Evolutionary conservation across 2,329 filamentous ascomycete genomes (phyloP).

Genomic region (Neoascochyta sp.): DNA sequence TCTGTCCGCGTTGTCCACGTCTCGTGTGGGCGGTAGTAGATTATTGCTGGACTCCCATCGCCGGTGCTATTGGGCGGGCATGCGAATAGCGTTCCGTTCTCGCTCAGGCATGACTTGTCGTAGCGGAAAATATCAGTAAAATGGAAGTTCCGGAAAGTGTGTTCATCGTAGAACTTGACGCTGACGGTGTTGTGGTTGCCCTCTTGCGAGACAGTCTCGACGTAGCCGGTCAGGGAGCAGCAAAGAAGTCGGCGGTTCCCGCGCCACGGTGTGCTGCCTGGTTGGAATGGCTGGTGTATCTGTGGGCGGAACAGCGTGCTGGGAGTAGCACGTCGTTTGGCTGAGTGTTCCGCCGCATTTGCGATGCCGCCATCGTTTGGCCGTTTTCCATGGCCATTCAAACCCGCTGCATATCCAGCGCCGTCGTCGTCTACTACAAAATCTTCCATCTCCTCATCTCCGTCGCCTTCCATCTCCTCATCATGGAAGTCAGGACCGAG

Average conservation of each 20-base stretch:
- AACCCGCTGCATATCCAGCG: constrained; percentile 70
- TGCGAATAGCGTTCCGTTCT: constrained; percentile 80
- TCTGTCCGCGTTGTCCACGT: constrained; percentile 90
- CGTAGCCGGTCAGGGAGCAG: constrained; percentile 87
- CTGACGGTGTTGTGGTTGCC: constrained; percentile 83
- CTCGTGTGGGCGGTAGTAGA: constrained; percentile 97
- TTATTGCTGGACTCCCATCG: constrained; percentile 62
- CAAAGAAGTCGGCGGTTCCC: constrained; percentile 92
- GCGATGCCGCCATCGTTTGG: constrained; percentile 46
- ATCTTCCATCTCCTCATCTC: constrained; percentile 54
- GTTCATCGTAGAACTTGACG: constrained; percentile 95
- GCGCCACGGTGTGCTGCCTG: constrained; percentile 91
- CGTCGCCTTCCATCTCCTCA: constrained; percentile 46
- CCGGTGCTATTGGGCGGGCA: constrained; percentile 57
- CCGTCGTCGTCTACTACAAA: constrained; percentile 96
- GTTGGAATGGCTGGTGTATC: constrained; percentile 83
- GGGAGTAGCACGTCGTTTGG: constrained; percentile 52
- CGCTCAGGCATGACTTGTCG: constrained; percentile 88
- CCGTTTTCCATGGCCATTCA: constrained; percentile 63
- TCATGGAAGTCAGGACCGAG: constrained; percentile 59
- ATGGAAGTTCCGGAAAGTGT: constrained; percentile 89
- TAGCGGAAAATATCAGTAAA: constrained; percentile 96
- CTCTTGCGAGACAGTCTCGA: constrained; percentile 97
- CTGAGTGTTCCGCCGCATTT: constrained; percentile 42
- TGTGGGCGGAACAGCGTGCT: constrained; percentile 55